These are phyloP conservation scores for Chimonanthus salicifolius DNA, from an alignment of 164 flowering plant genomes.

Conservation along the genomic window DNA sequence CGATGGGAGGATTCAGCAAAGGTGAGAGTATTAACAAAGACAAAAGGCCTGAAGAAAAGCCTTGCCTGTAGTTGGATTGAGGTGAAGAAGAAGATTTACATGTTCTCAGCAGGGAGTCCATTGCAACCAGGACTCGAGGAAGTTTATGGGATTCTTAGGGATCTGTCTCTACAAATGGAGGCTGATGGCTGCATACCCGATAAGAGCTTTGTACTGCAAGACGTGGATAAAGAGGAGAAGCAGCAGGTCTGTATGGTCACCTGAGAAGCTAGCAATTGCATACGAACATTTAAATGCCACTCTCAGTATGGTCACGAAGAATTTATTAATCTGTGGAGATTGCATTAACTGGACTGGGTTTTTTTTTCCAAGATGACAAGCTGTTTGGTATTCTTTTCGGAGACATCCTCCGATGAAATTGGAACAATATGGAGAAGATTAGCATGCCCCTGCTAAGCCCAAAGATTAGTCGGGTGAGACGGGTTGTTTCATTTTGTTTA, in stretches of 20 bases:
- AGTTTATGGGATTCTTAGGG: slow-evolving; percentile 31
- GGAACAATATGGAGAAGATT: too few relatives aligned
- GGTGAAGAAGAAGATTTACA: slow-evolving; percentile 51
- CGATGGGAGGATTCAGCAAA: slow-evolving; percentile 77
- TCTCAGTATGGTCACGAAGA: slow-evolving; percentile 23
- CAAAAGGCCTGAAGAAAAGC: slow-evolving; percentile 58
- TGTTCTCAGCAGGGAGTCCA: slow-evolving; percentile 52
- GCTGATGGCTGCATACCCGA: slow-evolving; percentile 24
- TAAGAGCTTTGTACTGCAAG: slow-evolving; percentile 26
- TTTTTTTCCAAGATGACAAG: slow-evolving; percentile 18
- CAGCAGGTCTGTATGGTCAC: slow-evolving; percentile 24
- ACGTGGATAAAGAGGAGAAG: slow-evolving; percentile 29
- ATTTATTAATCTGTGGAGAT: slow-evolving; percentile 27
- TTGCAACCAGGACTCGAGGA: slow-evolving; percentile 31
- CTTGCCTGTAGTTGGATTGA: slow-evolving; percentile 79
- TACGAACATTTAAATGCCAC: slow-evolving; percentile 23
- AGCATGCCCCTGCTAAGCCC: too few relatives aligned
- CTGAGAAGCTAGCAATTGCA: slow-evolving; percentile 36
- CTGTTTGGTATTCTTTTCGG: not conserved
- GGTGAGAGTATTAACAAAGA: slow-evolving; percentile 51
- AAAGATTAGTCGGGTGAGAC: not conserved
- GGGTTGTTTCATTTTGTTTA: too few relatives aligned
- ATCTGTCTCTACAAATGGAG: slow-evolving; percentile 43
- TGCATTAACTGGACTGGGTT: slow-evolving; percentile 26
- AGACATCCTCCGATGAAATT: too few relatives aligned